These are phyloP conservation scores for Yarrowia sp. DNA, from an alignment of 805 yeast species.

Conservation along the genomic window DNA sequence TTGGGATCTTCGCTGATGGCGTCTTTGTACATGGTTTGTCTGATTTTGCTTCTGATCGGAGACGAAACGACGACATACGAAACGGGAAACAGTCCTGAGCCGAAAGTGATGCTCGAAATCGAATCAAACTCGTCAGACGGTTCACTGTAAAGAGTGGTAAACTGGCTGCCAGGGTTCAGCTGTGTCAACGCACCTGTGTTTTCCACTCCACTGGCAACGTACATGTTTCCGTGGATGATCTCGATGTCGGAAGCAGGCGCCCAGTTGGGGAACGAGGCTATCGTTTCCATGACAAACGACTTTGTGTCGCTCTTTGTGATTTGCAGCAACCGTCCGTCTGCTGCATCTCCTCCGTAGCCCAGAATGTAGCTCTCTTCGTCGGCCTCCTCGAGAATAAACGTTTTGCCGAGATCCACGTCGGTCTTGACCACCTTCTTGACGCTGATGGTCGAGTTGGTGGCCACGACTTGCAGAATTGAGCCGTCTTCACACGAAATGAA, in stretches of 20 bases:
- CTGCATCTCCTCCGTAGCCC: conserved; percentile 34
- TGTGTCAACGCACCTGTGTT: conserved; percentile 16
- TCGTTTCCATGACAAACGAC: conserved; percentile 12
- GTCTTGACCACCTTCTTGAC: conserved; percentile 8
- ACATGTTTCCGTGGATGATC: conserved; percentile 20
- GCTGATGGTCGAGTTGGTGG: conserved; percentile 6
- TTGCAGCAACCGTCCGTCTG: conserved; percentile 12
- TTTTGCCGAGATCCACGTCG: conserved; percentile 12
- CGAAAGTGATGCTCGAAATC: conserved; percentile 20
- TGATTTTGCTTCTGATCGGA: conserved; percentile 27
- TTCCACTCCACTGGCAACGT: conserved; percentile 29
- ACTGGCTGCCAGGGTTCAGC: conserved; percentile 5
- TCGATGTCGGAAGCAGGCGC: conserved; percentile 36
- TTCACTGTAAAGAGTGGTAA: conserved; percentile 13
- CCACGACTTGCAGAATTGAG: conserved; percentile 4
- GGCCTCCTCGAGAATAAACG: conserved; percentile 22
- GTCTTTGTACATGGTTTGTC: conserved; percentile 34
- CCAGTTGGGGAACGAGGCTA: conserved; percentile 33
- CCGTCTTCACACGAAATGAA: conserved; percentile 31
- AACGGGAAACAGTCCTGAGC: conserved; percentile 7
- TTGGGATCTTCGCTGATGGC: conserved; percentile 25
- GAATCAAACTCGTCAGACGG: conserved; percentile 18
- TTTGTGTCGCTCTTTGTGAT: conserved; percentile 1
- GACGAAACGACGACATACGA: conserved; percentile 25
- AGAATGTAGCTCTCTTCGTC: conserved; percentile 29